Evolutionary conservation across 208 protist genomes (phyloP).

Genomic region (Sergeia podlipaevii): DNA sequence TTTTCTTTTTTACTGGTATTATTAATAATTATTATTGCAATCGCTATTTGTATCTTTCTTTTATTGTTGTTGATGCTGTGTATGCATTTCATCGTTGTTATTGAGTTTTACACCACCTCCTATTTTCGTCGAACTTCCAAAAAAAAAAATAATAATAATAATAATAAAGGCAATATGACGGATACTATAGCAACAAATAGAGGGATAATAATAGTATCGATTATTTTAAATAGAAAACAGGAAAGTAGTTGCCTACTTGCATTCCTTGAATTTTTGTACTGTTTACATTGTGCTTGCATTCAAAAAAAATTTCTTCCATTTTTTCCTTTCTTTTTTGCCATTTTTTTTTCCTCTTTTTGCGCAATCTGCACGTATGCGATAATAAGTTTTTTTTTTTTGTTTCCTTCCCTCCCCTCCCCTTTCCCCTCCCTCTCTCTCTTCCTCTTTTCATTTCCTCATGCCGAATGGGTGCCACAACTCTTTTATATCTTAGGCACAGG

Average conservation of each 20-base stretch:
- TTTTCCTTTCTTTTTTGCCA: slow-evolving; percentile 3
- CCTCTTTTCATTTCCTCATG: not conserved
- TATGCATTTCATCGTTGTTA: slow-evolving; percentile 19
- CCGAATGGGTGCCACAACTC: too few relatives aligned
- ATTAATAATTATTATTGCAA: too few relatives aligned
- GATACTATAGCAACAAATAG: too few relatives aligned
- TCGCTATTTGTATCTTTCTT: too few relatives aligned
- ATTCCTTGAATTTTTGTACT: not conserved
- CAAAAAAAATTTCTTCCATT: not conserved
- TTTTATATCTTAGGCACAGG: too few relatives aligned
- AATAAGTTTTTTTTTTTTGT: slow-evolving; percentile 1
- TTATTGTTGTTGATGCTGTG: slow-evolving; percentile 31
- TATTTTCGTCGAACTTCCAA: too few relatives aligned
- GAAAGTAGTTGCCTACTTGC: not conserved
- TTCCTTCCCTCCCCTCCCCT: not conserved
- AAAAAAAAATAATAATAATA: too few relatives aligned
- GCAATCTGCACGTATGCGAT: too few relatives aligned
- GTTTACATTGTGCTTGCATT: slow-evolving; percentile 1
- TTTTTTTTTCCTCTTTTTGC: slow-evolving; percentile 1
- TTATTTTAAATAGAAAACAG: too few relatives aligned
- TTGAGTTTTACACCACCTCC: not conserved
- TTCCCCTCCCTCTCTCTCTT: not conserved
- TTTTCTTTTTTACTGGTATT: too few relatives aligned
- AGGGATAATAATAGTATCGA: too few relatives aligned
- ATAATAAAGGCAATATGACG: too few relatives aligned